These are phyloP conservation scores for Jackrogersella multiformis DNA, from an alignment of 495 filamentous ascomycete genomes.

Conservation along the genomic window DNA sequence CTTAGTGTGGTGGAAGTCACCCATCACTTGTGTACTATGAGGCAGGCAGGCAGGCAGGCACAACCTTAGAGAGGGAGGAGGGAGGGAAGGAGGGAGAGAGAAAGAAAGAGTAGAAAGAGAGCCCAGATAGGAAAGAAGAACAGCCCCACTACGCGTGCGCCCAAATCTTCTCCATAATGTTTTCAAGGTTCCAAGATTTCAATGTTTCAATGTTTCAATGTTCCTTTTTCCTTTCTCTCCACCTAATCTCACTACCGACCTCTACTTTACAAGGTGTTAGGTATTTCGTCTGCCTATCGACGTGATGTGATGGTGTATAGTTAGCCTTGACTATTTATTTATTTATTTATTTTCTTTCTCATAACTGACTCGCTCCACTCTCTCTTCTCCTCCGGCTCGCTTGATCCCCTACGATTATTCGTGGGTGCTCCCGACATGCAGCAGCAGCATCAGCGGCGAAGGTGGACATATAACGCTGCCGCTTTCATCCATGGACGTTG, in stretches of 20 bases:
- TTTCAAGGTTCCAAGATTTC: no score
- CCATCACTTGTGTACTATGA: no score
- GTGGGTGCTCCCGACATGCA: constrained; percentile 36
- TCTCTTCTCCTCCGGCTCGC: constrained; percentile 1
- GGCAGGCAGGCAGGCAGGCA: no score
- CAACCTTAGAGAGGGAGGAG: no score
- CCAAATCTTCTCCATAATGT: no score
- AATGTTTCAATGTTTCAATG: no score
- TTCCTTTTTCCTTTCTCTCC: neutral
- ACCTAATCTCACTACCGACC: neutral
- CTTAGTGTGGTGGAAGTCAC: neutral
- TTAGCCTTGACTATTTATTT: constrained; percentile 5
- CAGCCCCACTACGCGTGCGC: constrained; percentile 6
- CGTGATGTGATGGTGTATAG: neutral
- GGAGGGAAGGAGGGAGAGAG: neutral
- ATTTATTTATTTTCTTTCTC: constrained; percentile 8
- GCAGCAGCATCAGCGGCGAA: constrained; percentile 17
- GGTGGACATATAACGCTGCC: constrained; percentile 23
- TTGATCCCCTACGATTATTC: constrained; percentile 17
- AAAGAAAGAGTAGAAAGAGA: neutral
- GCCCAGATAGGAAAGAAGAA: neutral
- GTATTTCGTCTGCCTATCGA: constrained; percentile 2
- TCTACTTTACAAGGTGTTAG: no score
- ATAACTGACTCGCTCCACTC: constrained; percentile 1
- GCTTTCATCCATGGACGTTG: constrained; percentile 27